Evolutionary conservation across 106 monocot genomes (phyloP), one percentile per base, ranked within the genome.

Genomic region (Dactylorhiza incarnata): DNA sequence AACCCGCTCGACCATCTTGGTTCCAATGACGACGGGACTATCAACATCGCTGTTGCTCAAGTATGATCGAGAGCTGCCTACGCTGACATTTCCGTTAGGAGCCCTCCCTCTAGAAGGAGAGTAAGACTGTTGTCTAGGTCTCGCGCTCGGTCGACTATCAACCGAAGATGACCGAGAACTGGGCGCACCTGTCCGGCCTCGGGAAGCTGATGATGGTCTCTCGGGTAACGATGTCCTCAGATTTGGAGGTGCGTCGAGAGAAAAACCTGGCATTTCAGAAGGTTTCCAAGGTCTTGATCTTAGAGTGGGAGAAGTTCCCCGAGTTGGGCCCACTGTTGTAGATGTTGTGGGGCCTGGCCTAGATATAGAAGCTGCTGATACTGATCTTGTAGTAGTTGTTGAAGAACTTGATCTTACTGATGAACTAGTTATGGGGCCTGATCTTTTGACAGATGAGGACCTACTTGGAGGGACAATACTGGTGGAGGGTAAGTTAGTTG

Each of bases 1-100:
- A 12, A 90, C 89, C 45, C 89, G 73, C 52, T 93, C 93, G 54
- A 93, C 93, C 89, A 93, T 93, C 78, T 93, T 93, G 58, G 84
- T 90, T 56, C 93, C 93, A 20, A 93, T 85, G 50, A 78, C 52
- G 73, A 93, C 87, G 7, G 89, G 89, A 75, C 82, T 90, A n/a
- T 75, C 62, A 69, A 51, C 79, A 68, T 89, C 89, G 53, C 66
- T 65, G 26, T 76, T 80, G 63, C 79, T 87, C 23, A 69, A 7
- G 12, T 73, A 82, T 26, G 76, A 81, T 72, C 89, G 77, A 45
- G 87, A 92, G 66, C 78, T 78, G 23, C 82, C 80, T 29, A 74
- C 77, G 25, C 76, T 75, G 20, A 45, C 48, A 78, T 52, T 83
- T 37, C 85, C 90, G 75, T 86, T 86, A 65, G 88, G 86, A 85